phyloP scores from a whole-genome alignment of 2,329 filamentous ascomycete genomes.

The Orbilia ellipsospora region DNA sequence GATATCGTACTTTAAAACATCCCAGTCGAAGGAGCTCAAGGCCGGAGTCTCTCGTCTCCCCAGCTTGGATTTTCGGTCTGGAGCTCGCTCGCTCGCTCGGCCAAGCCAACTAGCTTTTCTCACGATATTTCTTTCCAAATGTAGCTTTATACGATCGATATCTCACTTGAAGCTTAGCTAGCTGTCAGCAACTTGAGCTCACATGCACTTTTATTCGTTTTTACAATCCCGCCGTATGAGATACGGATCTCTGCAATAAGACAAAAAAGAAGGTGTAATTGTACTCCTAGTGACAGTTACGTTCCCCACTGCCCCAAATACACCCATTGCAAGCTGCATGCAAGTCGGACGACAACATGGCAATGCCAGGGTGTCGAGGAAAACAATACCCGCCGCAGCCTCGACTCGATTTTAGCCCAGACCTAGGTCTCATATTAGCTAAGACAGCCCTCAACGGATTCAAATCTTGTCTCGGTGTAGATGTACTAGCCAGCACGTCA shows the following conservation, averaged over 20 bases:
- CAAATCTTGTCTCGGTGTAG: neutral
- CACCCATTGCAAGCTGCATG: neutral
- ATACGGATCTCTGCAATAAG: neutral
- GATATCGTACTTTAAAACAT: no score
- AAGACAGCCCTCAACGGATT: neutral
- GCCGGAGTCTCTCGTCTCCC: constrained; percentile 12
- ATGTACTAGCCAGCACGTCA: constrained; percentile 1
- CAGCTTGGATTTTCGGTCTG: constrained; percentile 3
- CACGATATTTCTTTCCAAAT: constrained; percentile 17
- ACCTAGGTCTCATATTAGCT: constrained; percentile 27
- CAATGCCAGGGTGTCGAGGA: neutral
- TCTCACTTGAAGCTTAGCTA: neutral
- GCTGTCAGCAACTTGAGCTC: neutral
- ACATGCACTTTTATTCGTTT: constrained; percentile 6
- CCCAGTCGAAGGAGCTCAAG: constrained; percentile 40
- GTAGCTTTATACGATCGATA: constrained; percentile 22
- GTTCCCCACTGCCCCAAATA: neutral
- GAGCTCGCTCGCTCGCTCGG: constrained; percentile 27
- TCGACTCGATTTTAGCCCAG: neutral
- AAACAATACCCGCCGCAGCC: neutral
- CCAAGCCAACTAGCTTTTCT: constrained; percentile 5
- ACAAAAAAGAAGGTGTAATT: constrained; percentile 16
- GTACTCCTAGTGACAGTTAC: constrained; percentile 47
- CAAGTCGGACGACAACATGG: no score
- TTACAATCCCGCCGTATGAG: neutral